phyloP scores from a whole-genome alignment of 1,284 basidiomycete species.

The Fomitiporia mediterranea region DNA sequence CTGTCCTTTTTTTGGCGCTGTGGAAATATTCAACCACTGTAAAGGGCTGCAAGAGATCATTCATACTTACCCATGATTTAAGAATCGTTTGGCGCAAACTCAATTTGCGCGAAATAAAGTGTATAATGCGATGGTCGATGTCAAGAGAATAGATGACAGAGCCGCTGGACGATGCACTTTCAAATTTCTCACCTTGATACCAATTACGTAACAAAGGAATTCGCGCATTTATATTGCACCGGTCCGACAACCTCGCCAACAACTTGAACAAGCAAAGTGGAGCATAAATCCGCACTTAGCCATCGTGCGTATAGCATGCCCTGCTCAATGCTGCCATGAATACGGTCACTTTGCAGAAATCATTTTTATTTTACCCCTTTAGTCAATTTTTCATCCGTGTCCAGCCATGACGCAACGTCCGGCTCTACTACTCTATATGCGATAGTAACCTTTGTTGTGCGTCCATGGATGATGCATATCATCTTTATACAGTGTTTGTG shows the following conservation, averaged over 20 bases:
- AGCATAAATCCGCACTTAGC: too few species aligned
- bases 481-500: too few species aligned
- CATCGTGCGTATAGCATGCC: too few species aligned
- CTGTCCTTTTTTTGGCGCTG: constrained; percentile 77
- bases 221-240: not conserved
- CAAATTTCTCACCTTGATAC: constrained; percentile 7
- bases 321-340: too few species aligned
- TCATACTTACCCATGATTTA: constrained; percentile 13
- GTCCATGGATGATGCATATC: too few species aligned
- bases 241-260: not conserved
- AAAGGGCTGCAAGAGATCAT: not conserved
- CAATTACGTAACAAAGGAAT: not conserved
- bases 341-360: too few species aligned
- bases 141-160: not conserved
- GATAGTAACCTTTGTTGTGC: too few species aligned
- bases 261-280: too few species aligned
- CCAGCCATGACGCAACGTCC: too few species aligned
- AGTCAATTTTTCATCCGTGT: too few species aligned
- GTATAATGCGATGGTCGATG: constrained; percentile 1
- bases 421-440: too few species aligned
- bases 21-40: constrained; percentile 33
- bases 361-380: too few species aligned
- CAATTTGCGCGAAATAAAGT: not conserved
- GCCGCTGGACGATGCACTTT: not conserved
- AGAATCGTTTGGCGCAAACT: not conserved